Conservation (phyloP, 140 eudicot genomes). For the Anethum foeniculum region DNA sequence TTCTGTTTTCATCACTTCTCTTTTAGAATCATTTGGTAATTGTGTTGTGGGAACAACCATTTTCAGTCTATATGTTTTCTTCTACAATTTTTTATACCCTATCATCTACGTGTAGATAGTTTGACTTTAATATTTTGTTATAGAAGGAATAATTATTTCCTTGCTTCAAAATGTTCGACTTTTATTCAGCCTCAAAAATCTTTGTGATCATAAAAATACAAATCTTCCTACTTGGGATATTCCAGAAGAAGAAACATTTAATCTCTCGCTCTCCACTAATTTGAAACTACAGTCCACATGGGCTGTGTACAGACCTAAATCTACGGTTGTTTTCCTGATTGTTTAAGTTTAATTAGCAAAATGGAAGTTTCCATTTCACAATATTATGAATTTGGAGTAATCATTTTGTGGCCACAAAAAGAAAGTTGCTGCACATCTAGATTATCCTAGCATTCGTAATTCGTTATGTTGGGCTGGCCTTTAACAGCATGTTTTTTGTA, state of each 20-base stretch:
- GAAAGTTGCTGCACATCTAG: background rate
- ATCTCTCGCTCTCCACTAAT: background rate
- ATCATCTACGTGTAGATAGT: background rate
- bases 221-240: background rate
- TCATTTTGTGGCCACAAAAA: background rate
- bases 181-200: background rate
- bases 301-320: background rate
- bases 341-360: background rate
- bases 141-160: background rate
- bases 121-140: background rate
- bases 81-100: background rate
- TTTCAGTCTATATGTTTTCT: background rate
- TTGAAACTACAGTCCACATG: background rate
- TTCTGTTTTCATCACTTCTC: background rate
- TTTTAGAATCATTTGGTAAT: background rate
- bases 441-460: conserved; percentile 22
- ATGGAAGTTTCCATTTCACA: background rate
- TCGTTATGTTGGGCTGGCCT: conserved; percentile 18
- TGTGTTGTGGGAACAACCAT: background rate
- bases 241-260: background rate
- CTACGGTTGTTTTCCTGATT: background rate
- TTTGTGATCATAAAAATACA: background rate
- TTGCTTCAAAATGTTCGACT: background rate
- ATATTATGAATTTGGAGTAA: background rate
- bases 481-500: background rate